Evolutionary conservation across 805 yeast species (phyloP), one percentile per base, ranked within the genome.

Genomic region (Yarrowia phangngaensis): DNA sequence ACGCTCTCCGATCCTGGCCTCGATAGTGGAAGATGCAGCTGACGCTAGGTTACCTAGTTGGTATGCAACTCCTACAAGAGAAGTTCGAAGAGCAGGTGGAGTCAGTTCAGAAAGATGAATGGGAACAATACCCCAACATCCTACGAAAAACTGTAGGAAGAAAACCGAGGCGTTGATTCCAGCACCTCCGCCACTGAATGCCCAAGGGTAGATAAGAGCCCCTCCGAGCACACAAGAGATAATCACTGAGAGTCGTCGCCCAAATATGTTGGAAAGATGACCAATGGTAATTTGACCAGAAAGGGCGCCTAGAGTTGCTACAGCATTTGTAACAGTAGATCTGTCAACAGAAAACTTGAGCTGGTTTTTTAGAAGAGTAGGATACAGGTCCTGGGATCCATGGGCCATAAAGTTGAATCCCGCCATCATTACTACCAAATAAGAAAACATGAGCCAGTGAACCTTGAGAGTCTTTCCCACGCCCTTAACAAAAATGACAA

Each of bases 41-140:
- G 84, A 76, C 0, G 81, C 84, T 58, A 82, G 71, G 62, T 82
- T 81, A 67, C 88, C 88, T 51, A 82, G 71, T 64, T 82, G 88
- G 60, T 82, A 82, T 8, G 78, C 72, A 17, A 78, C 63, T 45
- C 87, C 84, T 49, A 74, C 73, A 34, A 80, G 71, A 54, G 81
- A 70, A 1, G 86, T 70, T 58, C 84, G 70, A 61, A 76, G 76
- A 27, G 76, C 75, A 12, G 83, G 80, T 51, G 80, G 82, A 11
- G 84, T 74, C 41, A 82, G 68, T 62, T 82, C 89, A 22, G 79
- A 69, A 30, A 82, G 66, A 62, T 80, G 79, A 32, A 79, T 73
- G 13, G 88, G 85, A 9, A 77, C 70, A 38, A 82, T 76, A 53
- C 88, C 87, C 83, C 85, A 82, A 5, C 80, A 79, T 24, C 87